A percentile compares a stretch with the other conserved stretches of the same genome.
Conservation (phyloP, 805 yeast species). For the Yamadazyma laniorum region DNA sequence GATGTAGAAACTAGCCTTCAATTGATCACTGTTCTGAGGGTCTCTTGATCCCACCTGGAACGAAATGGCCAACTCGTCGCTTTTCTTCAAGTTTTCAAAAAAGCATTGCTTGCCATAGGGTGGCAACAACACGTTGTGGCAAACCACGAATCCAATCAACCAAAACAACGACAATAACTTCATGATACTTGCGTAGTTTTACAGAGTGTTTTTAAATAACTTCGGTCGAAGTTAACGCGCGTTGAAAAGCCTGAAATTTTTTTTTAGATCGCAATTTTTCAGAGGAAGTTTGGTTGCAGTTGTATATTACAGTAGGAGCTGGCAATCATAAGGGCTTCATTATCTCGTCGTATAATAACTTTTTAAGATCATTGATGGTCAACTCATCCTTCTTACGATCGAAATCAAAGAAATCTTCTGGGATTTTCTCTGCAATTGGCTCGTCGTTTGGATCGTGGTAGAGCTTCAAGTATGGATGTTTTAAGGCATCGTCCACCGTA, state of each 20-base stretch:
- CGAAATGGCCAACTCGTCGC: constrained; percentile 82
- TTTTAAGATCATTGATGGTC: constrained; percentile 71
- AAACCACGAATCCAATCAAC: constrained; percentile 29
- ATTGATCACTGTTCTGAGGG: constrained; percentile 63
- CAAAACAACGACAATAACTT: constrained; percentile 13
- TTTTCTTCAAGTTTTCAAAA: constrained; percentile 74
- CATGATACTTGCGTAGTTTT: constrained; percentile 3
- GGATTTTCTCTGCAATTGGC: constrained; percentile 80
- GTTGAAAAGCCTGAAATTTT: neutral
- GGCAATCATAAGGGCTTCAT: constrained; percentile 47
- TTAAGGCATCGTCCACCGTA: constrained; percentile 71
- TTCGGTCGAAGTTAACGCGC: too few relatives aligned
- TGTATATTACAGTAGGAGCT: constrained; percentile 16
- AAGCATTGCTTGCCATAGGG: constrained; percentile 87
- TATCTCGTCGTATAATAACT: constrained; percentile 76
- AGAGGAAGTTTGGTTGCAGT: neutral
- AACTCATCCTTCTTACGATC: constrained; percentile 81
- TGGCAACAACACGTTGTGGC: constrained; percentile 81
- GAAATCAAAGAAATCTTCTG: constrained; percentile 84
- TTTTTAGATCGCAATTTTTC: too few relatives aligned
- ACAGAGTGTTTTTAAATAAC: neutral
- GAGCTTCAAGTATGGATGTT: constrained; percentile 82
- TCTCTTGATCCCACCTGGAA: constrained; percentile 95
- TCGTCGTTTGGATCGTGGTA: constrained; percentile 96
- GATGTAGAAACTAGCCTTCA: constrained; percentile 60